Evolutionary conservation across 148 eudicot species (phyloP), one percentile per base, ranked within the genome.

Genomic region (Nyssa sinensis): DNA sequence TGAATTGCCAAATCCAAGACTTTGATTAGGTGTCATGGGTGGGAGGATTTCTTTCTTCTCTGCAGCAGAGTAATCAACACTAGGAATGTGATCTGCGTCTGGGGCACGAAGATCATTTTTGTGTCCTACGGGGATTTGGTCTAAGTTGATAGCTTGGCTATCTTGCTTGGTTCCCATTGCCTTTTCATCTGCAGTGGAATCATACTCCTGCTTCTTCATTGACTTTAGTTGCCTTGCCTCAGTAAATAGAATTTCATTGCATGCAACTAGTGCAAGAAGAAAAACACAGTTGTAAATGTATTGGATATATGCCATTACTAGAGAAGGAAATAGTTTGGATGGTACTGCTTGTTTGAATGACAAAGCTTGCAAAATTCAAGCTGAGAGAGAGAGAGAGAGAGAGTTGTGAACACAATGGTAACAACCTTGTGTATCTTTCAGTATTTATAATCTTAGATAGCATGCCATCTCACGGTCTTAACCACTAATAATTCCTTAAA

Each of bases 151-250:
- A 12, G 28, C 35, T 33, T 17, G 28, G 24, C 21, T 67, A 19
- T 19, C 30, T 41, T 14, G 35, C 11, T n/a, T 14, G 12, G 51
- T 58, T 23, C n/a, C 37, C 21, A 9, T 70, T 77, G 31, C 69
- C 21, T 21, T 77, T 12, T 71, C 57, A 53, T 28, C 55, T 53
- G 55, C 69, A 1, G 57, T 41, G 24, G 71, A 16, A 23, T 14
- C 31, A 16, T 64, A 44, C 19, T 37, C 65, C 14, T 47, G 33
- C 27, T 62, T 74, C 39, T 70, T 69, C 66, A 47, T 32, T 62
- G 78, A 16, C 69, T 70, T 76, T 59, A 80, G 74, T 70, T 62
- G 64, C 69, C 86, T 74, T 62, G 76, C 86, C 37, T 80, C 79
- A 7, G 64, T 41, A 37, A 67, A 39, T 70, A 51, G 67, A 33